A percentile compares a stretch with the other conserved stretches of the same genome.
phyloP scores from a whole-genome alignment of 345 rosid species.

The Raphanus sativus region DNA sequence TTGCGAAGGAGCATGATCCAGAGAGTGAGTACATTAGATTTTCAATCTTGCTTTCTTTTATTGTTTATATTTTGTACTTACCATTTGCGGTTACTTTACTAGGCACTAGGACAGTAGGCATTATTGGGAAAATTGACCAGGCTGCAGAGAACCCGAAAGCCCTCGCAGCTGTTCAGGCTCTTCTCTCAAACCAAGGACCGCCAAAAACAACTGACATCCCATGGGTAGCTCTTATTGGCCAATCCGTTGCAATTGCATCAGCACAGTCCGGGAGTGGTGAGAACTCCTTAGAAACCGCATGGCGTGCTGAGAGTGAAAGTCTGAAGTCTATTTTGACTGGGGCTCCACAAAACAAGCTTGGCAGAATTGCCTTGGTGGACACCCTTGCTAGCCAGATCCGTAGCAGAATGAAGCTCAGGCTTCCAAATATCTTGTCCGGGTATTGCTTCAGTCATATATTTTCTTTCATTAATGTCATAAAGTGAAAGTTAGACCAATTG shows the following conservation, averaged over 20 bases:
- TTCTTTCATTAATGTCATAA: background rate
- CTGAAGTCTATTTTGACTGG: slow-evolving; percentile 76
- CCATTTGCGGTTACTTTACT: slow-evolving; percentile 1
- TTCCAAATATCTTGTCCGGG: slow-evolving; percentile 51
- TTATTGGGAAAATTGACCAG: slow-evolving; percentile 92
- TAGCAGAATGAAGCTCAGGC: slow-evolving; percentile 77
- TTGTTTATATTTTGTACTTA: background rate
- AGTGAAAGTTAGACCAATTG: background rate
- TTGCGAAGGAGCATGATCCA: slow-evolving; percentile 88
- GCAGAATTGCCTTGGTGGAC: slow-evolving; percentile 63
- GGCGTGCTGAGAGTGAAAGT: slow-evolving; percentile 97
- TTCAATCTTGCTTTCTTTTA: background rate
- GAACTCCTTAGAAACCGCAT: slow-evolving; percentile 91
- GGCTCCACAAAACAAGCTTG: slow-evolving; percentile 89
- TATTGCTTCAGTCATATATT: slow-evolving; percentile 38
- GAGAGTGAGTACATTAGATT: slow-evolving; percentile 55
- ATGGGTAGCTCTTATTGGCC: slow-evolving; percentile 98
- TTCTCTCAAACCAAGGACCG: slow-evolving; percentile 73
- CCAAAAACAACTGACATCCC: slow-evolving; percentile 88
- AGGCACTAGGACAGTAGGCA: slow-evolving; percentile 93
- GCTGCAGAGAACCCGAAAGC: slow-evolving; percentile 88
- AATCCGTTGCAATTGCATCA: slow-evolving; percentile 86
- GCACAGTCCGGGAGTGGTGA: slow-evolving; percentile 77
- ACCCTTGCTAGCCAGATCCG: slow-evolving; percentile 89
- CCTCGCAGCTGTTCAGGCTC: slow-evolving; percentile 65